Conservation (phyloP, 805 yeast species). For the Saccharomyces paradoxus region DNA sequence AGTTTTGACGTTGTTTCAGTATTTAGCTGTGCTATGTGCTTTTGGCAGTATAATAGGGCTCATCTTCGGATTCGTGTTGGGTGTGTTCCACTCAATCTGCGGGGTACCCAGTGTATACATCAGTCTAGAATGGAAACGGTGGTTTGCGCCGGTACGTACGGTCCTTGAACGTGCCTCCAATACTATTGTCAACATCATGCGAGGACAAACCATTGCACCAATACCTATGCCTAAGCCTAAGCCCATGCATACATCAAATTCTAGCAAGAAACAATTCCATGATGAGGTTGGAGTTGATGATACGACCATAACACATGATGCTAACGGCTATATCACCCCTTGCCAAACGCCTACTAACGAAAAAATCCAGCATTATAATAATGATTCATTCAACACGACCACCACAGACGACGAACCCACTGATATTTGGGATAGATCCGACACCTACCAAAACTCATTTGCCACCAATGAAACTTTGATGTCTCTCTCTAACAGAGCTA, state of each 20-base stretch:
- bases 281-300: not conserved
- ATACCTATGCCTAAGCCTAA: not conserved
- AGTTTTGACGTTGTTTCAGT: slow-evolving; percentile 16
- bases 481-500: not conserved
- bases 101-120: slow-evolving; percentile 19
- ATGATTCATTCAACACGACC: not conserved
- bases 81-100: slow-evolving; percentile 16
- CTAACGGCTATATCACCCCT: not conserved
- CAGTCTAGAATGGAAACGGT: slow-evolving; percentile 8
- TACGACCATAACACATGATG: not conserved
- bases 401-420: not conserved
- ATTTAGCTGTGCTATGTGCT: slow-evolving; percentile 16
- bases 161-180: not conserved
- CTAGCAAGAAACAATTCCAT: not conserved
- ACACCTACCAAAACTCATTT: not conserved
- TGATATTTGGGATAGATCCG: not conserved
- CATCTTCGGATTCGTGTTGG: slow-evolving; percentile 13
- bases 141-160: not conserved
- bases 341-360: not conserved
- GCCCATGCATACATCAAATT: not conserved
- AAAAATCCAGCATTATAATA: not conserved
- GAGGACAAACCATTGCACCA: not conserved
- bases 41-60: slow-evolving; percentile 17
- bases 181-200: not conserved
- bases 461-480: not conserved